Conservation (phyloP, 225 moss, liverwort and hornwort species). For the Anthoceros angustus region DNA sequence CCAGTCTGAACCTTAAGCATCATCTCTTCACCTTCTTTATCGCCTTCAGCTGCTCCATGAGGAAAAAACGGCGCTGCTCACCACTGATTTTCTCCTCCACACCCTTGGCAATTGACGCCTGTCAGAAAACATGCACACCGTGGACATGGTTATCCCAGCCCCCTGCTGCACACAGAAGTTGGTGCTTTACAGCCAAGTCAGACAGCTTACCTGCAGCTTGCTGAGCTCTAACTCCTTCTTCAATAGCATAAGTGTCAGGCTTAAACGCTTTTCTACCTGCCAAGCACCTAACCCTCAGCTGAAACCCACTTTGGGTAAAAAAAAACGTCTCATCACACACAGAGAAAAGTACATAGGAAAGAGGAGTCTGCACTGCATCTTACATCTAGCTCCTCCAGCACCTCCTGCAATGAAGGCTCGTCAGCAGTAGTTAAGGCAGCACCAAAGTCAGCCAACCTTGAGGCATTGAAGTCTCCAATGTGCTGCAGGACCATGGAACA, state of each 20-base stretch:
- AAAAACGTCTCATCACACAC: not conserved
- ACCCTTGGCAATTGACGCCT: conserved; percentile 91
- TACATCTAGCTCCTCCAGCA: conserved; percentile 90
- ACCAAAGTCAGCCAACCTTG: conserved; percentile 83
- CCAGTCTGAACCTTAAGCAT: not conserved
- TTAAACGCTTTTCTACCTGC: conserved; percentile 68
- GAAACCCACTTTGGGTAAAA: not conserved
- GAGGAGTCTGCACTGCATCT: conserved; percentile 4
- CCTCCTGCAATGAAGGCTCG: conserved; percentile 81
- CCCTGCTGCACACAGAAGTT: not conserved
- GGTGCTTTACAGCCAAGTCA: too few species aligned
- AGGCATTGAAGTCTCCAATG: conserved; percentile 95
- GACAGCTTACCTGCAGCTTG: conserved; percentile 66
- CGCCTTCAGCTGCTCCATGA: conserved; percentile 94
- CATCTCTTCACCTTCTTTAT: conserved; percentile 59
- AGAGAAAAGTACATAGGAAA: not conserved
- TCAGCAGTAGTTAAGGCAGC: conserved; percentile 91
- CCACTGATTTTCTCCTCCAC: conserved; percentile 99
- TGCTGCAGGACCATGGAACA: conserved; percentile 30
- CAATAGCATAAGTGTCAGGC: conserved; percentile 66
- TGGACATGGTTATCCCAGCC: not conserved
- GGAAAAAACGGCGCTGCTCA: conserved; percentile 84
- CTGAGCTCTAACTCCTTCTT: conserved; percentile 96
- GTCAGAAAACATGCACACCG: not conserved
- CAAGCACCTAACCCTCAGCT: not conserved